Percentiles rank a stretch among this genome's conserved stretches.
These are phyloP conservation scores for Xylariaceae sp. DNA, from an alignment of 2,329 filamentous ascomycete genomes.

Conservation along the genomic window DNA sequence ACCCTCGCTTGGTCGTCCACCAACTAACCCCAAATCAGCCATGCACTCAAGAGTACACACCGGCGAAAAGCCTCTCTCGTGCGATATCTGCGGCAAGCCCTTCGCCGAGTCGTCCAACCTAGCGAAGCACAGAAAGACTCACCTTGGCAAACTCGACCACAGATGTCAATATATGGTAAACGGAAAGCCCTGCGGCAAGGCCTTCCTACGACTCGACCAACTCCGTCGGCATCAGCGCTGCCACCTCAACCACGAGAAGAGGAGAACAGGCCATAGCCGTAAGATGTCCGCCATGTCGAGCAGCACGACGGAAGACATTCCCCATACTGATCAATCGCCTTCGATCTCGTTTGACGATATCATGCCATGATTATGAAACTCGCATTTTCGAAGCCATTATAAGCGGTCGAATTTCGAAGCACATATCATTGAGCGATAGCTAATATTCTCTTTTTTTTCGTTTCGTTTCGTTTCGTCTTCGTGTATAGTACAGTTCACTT, in stretches of 20 bases:
- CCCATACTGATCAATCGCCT: not conserved
- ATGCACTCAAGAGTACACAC: constrained; percentile 64
- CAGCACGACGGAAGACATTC: not conserved
- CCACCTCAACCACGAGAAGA: constrained; percentile 33
- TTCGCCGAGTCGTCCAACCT: constrained; percentile 64
- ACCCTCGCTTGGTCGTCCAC: not conserved
- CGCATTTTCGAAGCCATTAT: too few relatives aligned
- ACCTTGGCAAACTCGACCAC: constrained; percentile 48
- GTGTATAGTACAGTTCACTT: not conserved
- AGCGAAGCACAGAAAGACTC: constrained; percentile 60
- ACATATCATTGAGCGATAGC: not conserved
- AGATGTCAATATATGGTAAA: constrained; percentile 36
- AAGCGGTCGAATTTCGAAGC: too few relatives aligned
- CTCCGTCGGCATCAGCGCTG: constrained; percentile 41
- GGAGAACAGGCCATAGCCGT: constrained; percentile 2
- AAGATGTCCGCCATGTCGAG: constrained; percentile 5
- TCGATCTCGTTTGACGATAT: not conserved
- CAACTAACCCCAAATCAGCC: constrained; percentile 41
- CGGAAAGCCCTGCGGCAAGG: constrained; percentile 45
- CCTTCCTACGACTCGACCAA: constrained; percentile 57
- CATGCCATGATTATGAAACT: not conserved
- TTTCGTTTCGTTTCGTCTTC: too few relatives aligned
- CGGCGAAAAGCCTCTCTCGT: constrained; percentile 57
- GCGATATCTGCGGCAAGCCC: constrained; percentile 51
- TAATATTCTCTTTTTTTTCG: not conserved